phyloP scores from a whole-genome alignment of 2,329 filamentous ascomycete genomes.

The Reticulascus tulasneorum region DNA sequence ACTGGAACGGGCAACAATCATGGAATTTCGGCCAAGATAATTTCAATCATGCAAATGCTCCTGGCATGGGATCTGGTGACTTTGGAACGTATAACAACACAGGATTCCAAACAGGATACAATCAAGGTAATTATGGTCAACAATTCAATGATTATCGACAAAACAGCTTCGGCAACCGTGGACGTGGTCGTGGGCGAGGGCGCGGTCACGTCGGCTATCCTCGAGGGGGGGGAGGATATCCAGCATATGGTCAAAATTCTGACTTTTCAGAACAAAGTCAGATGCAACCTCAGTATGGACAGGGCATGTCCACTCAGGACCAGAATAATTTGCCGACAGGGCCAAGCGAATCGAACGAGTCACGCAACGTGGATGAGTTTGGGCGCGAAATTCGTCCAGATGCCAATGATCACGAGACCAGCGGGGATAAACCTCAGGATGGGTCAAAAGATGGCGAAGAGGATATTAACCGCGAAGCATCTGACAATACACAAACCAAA shows the following conservation, averaged over 20 bases:
- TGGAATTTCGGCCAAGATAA: constrained; percentile 86
- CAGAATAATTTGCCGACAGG: too few species aligned
- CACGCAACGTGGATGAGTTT: constrained; percentile 34
- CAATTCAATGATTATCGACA: constrained; percentile 75
- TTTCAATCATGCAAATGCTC: constrained; percentile 81
- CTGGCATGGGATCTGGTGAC: constrained; percentile 76
- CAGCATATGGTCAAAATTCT: constrained; percentile 41
- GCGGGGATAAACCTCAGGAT: constrained; percentile 14
- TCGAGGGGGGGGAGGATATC: constrained; percentile 54
- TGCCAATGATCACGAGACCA: constrained; percentile 16
- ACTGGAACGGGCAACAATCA: constrained; percentile 77
- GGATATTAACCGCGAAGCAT: constrained; percentile 4
- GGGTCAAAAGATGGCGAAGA: constrained; percentile 6
- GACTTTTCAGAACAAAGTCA: constrained; percentile 32
- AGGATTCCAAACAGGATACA: constrained; percentile 73
- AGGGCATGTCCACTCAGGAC: constrained; percentile 14
- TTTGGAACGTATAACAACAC: constrained; percentile 76
- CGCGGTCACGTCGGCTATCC: constrained; percentile 51
- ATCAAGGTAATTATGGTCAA: constrained; percentile 80
- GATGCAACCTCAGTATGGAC: constrained; percentile 11
- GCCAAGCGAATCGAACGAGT: constrained; percentile 12
- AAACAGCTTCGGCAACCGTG: constrained; percentile 63
- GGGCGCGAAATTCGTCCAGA: constrained; percentile 29
- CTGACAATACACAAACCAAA: constrained; percentile 5
- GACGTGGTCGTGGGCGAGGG: constrained; percentile 63